Percentiles rank a stretch among this genome's conserved stretches.
phyloP scores from a whole-genome alignment of 2,329 filamentous ascomycete species.

The Diplodia mutila region DNA sequence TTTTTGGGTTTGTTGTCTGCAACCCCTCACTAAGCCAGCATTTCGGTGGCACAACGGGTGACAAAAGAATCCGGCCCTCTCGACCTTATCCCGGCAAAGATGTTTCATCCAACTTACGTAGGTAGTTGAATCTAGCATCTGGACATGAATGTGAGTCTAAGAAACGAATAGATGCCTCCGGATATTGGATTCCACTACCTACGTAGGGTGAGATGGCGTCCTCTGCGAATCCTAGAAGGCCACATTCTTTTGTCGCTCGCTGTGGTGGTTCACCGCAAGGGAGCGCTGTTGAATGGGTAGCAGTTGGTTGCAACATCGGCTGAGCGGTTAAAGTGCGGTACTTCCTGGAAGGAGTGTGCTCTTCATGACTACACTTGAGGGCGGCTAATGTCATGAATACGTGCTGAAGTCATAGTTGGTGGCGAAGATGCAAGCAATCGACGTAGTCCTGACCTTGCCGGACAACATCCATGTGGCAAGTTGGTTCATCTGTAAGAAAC shows the following conservation, averaged over 20 bases:
- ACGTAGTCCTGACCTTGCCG: background rate
- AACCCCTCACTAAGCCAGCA: background rate
- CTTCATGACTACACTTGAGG: background rate
- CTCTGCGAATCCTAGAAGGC: no score
- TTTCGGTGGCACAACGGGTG: background rate
- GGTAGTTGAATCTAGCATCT: no score
- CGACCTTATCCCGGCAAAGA: no score
- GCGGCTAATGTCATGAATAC: slow-evolving; percentile 1
- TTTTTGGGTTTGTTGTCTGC: background rate
- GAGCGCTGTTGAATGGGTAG: no score
- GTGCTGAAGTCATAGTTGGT: background rate
- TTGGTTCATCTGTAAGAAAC: background rate
- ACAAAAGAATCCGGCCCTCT: no score
- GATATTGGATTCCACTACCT: no score
- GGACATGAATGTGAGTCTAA: no score
- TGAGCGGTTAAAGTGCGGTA: background rate
- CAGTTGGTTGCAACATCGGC: background rate
- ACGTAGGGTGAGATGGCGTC: no score
- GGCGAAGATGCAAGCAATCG: background rate
- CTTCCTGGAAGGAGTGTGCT: background rate
- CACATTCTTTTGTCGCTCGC: no score
- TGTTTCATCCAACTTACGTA: no score
- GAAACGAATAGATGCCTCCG: no score
- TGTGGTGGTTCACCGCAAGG: no score
- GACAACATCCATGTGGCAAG: background rate